Base-by-base conservation (phyloP, 768 basidiomycete genomes). In the Strobilomyces dryophilus region DNA sequence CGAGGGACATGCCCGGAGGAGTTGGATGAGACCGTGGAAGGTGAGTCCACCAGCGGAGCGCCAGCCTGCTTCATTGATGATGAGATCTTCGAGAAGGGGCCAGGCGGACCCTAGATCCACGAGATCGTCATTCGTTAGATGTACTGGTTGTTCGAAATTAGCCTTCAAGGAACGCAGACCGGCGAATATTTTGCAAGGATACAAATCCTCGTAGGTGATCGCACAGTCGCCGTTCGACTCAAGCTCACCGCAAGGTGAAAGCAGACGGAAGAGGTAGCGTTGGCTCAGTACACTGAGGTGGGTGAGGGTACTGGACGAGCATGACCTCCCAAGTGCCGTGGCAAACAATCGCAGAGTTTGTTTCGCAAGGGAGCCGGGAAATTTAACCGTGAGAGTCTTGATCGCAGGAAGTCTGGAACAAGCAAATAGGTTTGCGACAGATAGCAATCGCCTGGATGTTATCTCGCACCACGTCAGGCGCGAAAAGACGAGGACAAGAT, bases 231-330 rank as follows among this genome's bases (percentile, higher is more conserved):
- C 11, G 29, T 11, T 20, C 34, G 4, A 14, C 3, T 11, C n/a
- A 5, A 32, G 5, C 14, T 32, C 29, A 17, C 45, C 35, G 20
- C 21, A 20, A 3, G 36, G 12, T 1, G 3, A 32, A 7, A 50
- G 35, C 14, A 20, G 47, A 21, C 24, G 35, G 5, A 15, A 17
- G n/a, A 51, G 35, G 36, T 14, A 26, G 36, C 41, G 21, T 27
- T 51, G 36, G 10, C 35, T 55, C 17, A 47, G 45, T 24, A 55
- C 32, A 10, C 40, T 27, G 54, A 54, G 51, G 40, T 39, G 21
- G 21, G 18, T 47, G 20, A 55, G 45, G 1, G 46, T 27, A 29
- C 18, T 14, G 1, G 43, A n/a, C 15, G 44, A 51, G 24, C 49
- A 51, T 3, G 31, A 10, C 9, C 20, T 40, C n/a, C 36, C 11